Percentiles rank a stretch among this genome's conserved stretches.
Conservation (phyloP, 2,329 filamentous ascomycete species). For the Epichloe typhina region DNA sequence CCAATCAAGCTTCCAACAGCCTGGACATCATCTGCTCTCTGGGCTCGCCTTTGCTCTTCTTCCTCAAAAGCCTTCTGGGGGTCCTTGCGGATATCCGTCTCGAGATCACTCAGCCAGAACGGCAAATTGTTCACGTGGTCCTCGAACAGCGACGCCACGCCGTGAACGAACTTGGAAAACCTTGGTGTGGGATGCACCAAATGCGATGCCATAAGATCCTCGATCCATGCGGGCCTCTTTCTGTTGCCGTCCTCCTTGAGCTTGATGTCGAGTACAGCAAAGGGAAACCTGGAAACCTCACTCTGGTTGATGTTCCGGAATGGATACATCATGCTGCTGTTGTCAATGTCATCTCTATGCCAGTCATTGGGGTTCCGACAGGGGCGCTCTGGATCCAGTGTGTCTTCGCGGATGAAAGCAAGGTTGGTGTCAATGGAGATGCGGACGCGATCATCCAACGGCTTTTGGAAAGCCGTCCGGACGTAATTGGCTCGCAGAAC, state of each 20-base stretch:
- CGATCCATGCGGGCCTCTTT: constrained; percentile 72
- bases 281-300: constrained; percentile 83
- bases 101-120: constrained; percentile 88
- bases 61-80: constrained; percentile 83
- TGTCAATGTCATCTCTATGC: constrained; percentile 86
- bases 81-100: constrained; percentile 91
- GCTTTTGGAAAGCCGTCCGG: constrained; percentile 92
- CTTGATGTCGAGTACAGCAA: constrained; percentile 86
- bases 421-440: constrained; percentile 89
- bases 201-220: constrained; percentile 85
- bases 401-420: constrained; percentile 69
- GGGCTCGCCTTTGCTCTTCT: constrained; percentile 72
- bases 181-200: constrained; percentile 78
- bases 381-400: constrained; percentile 69
- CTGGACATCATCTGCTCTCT: constrained; percentile 72
- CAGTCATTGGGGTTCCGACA: constrained; percentile 80
- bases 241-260: constrained; percentile 51
- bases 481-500: constrained; percentile 85
- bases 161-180: constrained; percentile 96
- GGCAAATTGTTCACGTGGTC: constrained; percentile 92
- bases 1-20: constrained; percentile 82
- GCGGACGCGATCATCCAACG: constrained; percentile 76
- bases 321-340: constrained; percentile 68
- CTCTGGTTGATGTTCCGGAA: constrained; percentile 80
- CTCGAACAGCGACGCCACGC: constrained; percentile 82